Percentiles rank a stretch among this genome's conserved stretches.
Conservation (phyloP, 768 basidiomycete species). For the Cubamyces sp. region DNA sequence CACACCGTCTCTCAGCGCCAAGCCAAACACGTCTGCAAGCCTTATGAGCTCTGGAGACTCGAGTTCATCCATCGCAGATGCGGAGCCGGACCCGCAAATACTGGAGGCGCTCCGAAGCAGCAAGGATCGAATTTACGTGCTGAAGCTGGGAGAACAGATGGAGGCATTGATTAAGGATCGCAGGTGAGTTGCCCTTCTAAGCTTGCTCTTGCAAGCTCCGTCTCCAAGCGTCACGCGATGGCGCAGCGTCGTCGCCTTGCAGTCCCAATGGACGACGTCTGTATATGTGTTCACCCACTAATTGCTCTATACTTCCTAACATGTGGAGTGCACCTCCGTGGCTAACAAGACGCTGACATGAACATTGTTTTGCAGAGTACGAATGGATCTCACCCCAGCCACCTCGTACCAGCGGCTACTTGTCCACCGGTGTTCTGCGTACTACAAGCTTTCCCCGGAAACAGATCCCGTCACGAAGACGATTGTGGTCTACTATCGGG, state of each 20-base stretch:
- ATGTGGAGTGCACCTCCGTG: neutral
- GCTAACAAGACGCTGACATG: conserved; percentile 11
- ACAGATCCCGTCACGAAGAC: conserved; percentile 64
- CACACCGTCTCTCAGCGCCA: conserved; percentile 13
- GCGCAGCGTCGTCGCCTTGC: neutral
- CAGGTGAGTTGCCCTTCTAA: conserved; percentile 51
- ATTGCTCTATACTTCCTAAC: neutral
- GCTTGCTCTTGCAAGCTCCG: conserved; percentile 14
- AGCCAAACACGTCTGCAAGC: conserved; percentile 15
- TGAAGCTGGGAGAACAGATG: conserved; percentile 88
- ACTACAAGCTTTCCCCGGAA: conserved; percentile 77
- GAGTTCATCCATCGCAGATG: conserved; percentile 6
- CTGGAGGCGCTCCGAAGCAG: conserved; percentile 84
- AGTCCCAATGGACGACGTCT: no score
- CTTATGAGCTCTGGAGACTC: conserved; percentile 19
- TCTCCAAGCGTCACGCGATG: conserved; percentile 23
- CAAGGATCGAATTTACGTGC: conserved; percentile 86
- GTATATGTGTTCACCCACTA: neutral
- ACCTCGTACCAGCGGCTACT: conserved; percentile 86
- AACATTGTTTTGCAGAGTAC: conserved; percentile 45
- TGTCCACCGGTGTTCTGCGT: conserved; percentile 83
- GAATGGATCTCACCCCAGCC: conserved; percentile 67
- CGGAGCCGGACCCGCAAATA: conserved; percentile 78
- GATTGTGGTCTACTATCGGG: conserved; percentile 57
- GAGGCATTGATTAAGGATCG: conserved; percentile 77